Evolutionary conservation across 2,329 filamentous ascomycete species (phyloP), one percentile per base, ranked within the genome.

Genomic region (Lasiodiplodia gonubiensis): DNA sequence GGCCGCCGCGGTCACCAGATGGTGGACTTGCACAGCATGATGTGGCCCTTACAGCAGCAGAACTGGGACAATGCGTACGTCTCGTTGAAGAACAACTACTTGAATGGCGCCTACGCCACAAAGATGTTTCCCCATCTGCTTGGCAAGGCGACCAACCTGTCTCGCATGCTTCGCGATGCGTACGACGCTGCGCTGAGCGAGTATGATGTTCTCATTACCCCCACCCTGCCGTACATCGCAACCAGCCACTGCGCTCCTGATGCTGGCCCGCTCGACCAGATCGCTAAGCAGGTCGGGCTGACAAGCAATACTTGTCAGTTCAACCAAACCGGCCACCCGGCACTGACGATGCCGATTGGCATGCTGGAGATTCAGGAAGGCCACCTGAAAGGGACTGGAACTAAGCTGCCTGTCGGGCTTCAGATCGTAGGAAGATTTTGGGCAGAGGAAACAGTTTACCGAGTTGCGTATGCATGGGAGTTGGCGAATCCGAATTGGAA

Each of bases 251-350:
- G 81, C 0, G 70, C 71, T 1, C 70, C 75, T 11, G 78, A 78
- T 68, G 79, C 76, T 2, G 78, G 78, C 2, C 81, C 82, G 2
- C 74, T 80, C 18, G 79, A 82, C 54, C 83, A 81, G 21, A 84
- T 86, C 55, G 78, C 80, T 63, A 82, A 83, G 12, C 84, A 83
- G 37, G 83, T 87, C 39, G 86, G 86, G 0, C 72, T 86, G 68
- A 86, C 84, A 0, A 81, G 79, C 18, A 88, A 89, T 70, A 89
- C 86, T 4, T 83, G 83, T 11, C 79, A 83, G 2, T 88, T 88
- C 74, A 86, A 88, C 70, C 79, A 84, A 2, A 87, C 85, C 0
- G 86, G 86, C 0, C 86, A 88, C 69, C 86, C 86, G 0, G 86
- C 85, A 0, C 72, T 88, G 69, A 80, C 82, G 0, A 75, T 88